These are phyloP conservation scores for Phytophthora pini DNA, from an alignment of 352 stramenopile genomes.

Conservation along the genomic window DNA sequence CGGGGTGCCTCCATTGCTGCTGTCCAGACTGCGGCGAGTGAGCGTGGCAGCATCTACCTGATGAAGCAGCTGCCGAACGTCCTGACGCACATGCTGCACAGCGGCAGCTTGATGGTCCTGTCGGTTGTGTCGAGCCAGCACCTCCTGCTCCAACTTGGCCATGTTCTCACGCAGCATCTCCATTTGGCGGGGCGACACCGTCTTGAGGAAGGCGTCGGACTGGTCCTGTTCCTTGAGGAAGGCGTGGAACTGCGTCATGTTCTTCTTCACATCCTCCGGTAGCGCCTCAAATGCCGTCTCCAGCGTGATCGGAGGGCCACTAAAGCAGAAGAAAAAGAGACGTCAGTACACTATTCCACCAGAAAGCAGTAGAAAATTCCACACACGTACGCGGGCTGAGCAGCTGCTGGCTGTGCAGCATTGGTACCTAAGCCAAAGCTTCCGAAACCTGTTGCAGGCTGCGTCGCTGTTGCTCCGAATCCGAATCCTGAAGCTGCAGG, in stretches of 20 bases:
- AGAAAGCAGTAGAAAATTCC: background rate
- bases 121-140: slow-evolving; percentile 62
- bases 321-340: slow-evolving; percentile 10
- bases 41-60: slow-evolving; percentile 76
- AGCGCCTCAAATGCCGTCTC: slow-evolving; percentile 79
- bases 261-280: slow-evolving; percentile 76
- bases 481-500: slow-evolving; percentile 20
- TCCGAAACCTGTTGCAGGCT: slow-evolving; percentile 17
- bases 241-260: slow-evolving; percentile 77
- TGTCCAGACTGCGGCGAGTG: slow-evolving; percentile 69
- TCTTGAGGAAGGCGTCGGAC: slow-evolving; percentile 76
- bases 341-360: background rate
- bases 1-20: slow-evolving; percentile 39
- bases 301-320: slow-evolving; percentile 61
- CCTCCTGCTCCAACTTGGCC: slow-evolving; percentile 63
- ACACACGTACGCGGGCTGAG: slow-evolving; percentile 26
- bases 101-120: slow-evolving; percentile 63
- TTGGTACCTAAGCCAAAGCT: slow-evolving; percentile 28
- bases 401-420: slow-evolving; percentile 9
- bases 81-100: slow-evolving; percentile 75
- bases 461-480: slow-evolving; percentile 17
- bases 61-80: slow-evolving; percentile 77
- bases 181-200: slow-evolving; percentile 65
- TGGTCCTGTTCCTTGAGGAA: slow-evolving; percentile 81
- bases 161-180: slow-evolving; percentile 66